Evolutionary conservation across 495 filamentous ascomycete species (phyloP), one percentile per base, ranked within the genome.

Genomic region (Talaromyces wortmannii): DNA sequence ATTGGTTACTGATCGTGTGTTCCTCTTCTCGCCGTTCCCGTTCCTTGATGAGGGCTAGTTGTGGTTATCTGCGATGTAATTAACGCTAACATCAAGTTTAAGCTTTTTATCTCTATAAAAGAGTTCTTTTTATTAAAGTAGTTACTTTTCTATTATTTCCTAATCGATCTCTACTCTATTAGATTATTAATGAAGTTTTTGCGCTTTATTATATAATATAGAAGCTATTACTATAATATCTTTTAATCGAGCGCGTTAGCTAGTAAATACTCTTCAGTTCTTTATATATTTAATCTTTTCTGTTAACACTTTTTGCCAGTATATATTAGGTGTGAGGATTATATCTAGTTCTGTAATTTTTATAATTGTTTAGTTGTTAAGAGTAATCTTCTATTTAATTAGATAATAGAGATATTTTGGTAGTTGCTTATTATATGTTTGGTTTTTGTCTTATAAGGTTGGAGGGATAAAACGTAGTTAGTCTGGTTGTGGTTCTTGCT

Each of bases 291-390:
- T 43, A 16, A 57, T 8, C 17, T 56, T 62, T 32, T 48, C 15
- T 33, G 46, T 60, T 17, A 47, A 32, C 15, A 11, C 59, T 36
- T 48, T 33, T 56, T 61, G 17, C 68, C 55, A 67, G 46, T 63
- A 74, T 5, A 44, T 56, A 17, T 52, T 59, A 52, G 67, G 64
- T 23, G 50, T 55, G 8, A 55, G 47, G 54, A 60, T 57, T 8
- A 70, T 16, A 49, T 68, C 59, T 59, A 55, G 52, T 60, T 72
- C 63, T 55, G 61, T 74, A 52, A 71, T 65, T 52, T 63, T 65
- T 5, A 57, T 48, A 31, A 72, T 45, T 48, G 57, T 54, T 56
- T 59, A 59, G 43, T 72, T 67, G 29, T 72, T 69, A 10, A 72
- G 31, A 48, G 50, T 62, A 32, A 69, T 54, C 57, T 63, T 70